phyloP scores from a whole-genome alignment of 2,329 filamentous ascomycete genomes.

The Fusarium pseudonygamai region DNA sequence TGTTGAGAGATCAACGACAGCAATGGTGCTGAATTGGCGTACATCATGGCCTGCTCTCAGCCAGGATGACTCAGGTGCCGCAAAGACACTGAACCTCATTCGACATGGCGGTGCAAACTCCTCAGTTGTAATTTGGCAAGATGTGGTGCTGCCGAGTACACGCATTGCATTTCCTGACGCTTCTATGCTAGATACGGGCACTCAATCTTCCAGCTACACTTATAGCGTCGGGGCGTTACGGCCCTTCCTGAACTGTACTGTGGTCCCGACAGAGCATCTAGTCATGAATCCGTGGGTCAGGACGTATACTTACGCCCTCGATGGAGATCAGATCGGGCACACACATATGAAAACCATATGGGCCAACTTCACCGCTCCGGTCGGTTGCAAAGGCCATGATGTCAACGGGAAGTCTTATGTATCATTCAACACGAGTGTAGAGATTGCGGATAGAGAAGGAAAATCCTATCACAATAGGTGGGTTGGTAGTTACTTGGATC shows the following conservation, averaged over 20 bases:
- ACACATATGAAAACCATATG: background rate
- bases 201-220: background rate
- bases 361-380: background rate
- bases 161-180: background rate
- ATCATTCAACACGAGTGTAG: background rate
- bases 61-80: background rate
- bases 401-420: background rate
- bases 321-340: fast-evolving
- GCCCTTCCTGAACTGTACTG: background rate
- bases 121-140: background rate
- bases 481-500: background rate
- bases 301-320: background rate
- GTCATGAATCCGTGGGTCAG: background rate
- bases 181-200: fast-evolving
- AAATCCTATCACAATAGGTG: background rate
- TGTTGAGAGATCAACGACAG: background rate
- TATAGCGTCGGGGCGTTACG: background rate
- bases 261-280: background rate
- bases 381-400: background rate
- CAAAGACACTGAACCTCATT: background rate
- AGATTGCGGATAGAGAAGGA: background rate
- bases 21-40: background rate
- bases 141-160: fast-evolving
- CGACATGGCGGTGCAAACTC: background rate
- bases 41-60: fast-evolving